Base-by-base conservation (phyloP, 1,139 yeast genomes). In the Debaryomyces singareniensis region DNA sequence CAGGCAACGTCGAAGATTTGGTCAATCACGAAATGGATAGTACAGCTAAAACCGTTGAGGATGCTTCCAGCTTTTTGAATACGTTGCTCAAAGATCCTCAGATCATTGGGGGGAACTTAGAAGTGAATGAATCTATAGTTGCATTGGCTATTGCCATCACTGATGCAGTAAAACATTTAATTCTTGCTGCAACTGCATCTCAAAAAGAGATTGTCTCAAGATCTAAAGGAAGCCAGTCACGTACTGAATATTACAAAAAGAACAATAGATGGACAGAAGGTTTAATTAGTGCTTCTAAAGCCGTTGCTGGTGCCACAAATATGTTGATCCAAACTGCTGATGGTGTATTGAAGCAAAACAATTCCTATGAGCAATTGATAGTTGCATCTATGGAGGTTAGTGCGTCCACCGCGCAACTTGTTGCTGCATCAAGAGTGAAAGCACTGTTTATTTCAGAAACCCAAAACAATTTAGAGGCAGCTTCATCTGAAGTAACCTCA, bases 201-300 rank as follows among this genome's bases (percentile, higher is more conserved):
- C 96, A 86, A 54, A 63, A 73, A 35, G 96, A 86, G 54, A 85
- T 86, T 51, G 95, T 84, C 5, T 69, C 75, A 28, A 72, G 72
- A 39, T 86, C 87, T 23, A 69, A 69, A 40, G 93, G 93, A 4
- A 54, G 74, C 1, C 76, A 72, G 32, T 66, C 86, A 2, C 67
- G 77, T 35, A 77, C 86, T 3, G 86, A 84, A 25, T 87, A 81
- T 51, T 87, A 87, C 59, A 84, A 81, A 52, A 85, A 84, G 56
- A 85, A 87, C 52, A 86, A 79, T 51, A 71, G 94, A 47, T 86
- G 96, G 96, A 85, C 96, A 1, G 95, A 87, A 55, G 96, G 96
- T 22, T 74, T 86, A 34, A 78, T 87, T 25, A 83, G 95, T 39
- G 96, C 96, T 10, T 86, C 96, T 2, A 81, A 83, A 45, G 82